Percentiles rank a stretch among this genome's conserved stretches.
Conservation (phyloP, 1,139 yeast species). For the Yamadazyma buinensis region DNA sequence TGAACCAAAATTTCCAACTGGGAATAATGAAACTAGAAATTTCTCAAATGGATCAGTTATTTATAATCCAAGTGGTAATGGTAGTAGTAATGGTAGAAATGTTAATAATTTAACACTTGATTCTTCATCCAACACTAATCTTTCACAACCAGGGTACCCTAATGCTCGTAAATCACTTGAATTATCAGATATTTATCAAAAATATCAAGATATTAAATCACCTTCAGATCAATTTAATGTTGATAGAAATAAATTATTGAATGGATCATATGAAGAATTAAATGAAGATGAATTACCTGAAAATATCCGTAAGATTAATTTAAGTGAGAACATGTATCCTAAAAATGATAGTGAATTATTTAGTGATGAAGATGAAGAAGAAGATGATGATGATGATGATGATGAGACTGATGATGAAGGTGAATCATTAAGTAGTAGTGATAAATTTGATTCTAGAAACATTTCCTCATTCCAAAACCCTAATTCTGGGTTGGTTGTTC, state of each 20-base stretch:
- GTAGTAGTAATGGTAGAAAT: no score
- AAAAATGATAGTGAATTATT: conserved; percentile 36
- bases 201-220: conserved; percentile 38
- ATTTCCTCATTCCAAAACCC: conserved; percentile 13
- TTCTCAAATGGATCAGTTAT: conserved; percentile 7
- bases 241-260: conserved; percentile 28
- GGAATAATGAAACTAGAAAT: conserved; percentile 1
- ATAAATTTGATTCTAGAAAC: conserved; percentile 24
- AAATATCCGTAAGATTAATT: conserved; percentile 26
- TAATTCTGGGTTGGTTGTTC: conserved; percentile 14
- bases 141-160: neutral
- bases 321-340: conserved; percentile 33
- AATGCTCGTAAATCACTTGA: conserved; percentile 34
- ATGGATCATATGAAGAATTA: conserved; percentile 35
- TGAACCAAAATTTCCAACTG: conserved; percentile 3
- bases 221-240: conserved; percentile 40
- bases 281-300: conserved; percentile 35
- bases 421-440: conserved; percentile 18
- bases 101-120: conserved; percentile 13
- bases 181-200: conserved; percentile 44
- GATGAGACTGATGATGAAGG: conserved; percentile 4
- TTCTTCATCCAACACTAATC: conserved; percentile 1
- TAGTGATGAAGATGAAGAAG: conserved; percentile 33
- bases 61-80: conserved; percentile 4
- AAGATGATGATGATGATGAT: no score